These are phyloP conservation scores for Cryphonectria parasitica DNA, from an alignment of 2,329 filamentous ascomycete genomes.

Conservation along the genomic window DNA sequence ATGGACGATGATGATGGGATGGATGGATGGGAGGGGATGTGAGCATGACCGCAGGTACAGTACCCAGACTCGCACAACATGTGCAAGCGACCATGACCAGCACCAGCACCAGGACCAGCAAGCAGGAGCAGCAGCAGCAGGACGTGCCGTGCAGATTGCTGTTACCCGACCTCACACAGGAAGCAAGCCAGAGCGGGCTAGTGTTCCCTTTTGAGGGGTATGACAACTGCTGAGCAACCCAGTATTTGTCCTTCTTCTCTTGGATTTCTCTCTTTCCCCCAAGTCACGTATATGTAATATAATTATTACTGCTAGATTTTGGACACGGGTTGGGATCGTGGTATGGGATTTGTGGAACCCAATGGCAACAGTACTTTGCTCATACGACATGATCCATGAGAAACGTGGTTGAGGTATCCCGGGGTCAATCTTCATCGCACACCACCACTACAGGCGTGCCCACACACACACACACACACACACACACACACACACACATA, in stretches of 20 bases:
- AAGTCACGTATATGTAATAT: not conserved
- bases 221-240: not conserved
- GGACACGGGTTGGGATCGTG: not conserved
- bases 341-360: not conserved
- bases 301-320: not conserved
- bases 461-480: not conserved
- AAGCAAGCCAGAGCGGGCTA: not conserved
- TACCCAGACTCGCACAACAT: not conserved
- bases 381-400: too few relatives aligned
- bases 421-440: too few relatives aligned
- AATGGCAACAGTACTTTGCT: not conserved
- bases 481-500: not conserved
- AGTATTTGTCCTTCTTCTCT: not conserved
- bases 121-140: not conserved
- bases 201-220: not conserved
- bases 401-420: too few relatives aligned
- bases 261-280: not conserved
- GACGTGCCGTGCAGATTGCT: not conserved
- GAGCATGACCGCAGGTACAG: constrained; percentile 13
- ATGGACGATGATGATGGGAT: not conserved
- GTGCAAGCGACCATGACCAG: not conserved
- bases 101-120: not conserved
- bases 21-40: not conserved
- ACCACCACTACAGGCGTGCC: too few relatives aligned
- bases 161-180: not conserved